Evolutionary conservation across 2,329 filamentous ascomycete genomes (phyloP).

Genomic region (Ascochyta fabae): DNA sequence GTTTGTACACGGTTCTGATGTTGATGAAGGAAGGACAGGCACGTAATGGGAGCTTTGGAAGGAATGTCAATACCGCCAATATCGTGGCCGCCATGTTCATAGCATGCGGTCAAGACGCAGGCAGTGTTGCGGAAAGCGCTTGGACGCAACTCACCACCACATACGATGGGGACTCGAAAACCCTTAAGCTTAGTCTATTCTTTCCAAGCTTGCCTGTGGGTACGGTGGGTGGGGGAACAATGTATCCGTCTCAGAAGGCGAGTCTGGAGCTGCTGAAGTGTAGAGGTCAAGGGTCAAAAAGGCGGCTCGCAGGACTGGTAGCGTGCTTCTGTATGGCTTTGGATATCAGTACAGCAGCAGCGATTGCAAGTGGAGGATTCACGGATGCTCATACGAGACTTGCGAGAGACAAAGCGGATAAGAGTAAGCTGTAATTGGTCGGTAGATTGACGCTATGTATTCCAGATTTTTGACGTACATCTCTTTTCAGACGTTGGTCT

Average conservation of each 20-base stretch:
- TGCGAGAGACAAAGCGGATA: not conserved
- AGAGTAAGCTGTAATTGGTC: not conserved
- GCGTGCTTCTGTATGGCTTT: constrained; percentile 8
- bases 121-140: constrained; percentile 5
- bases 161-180: constrained; percentile 1
- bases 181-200: constrained; percentile 1
- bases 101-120: constrained; percentile 10
- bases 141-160: constrained; percentile 2
- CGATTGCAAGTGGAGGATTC: constrained; percentile 9
- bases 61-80: constrained; percentile 9
- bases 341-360: constrained; percentile 4
- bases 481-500: too few species aligned
- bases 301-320: constrained; percentile 4
- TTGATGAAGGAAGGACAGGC: constrained; percentile 1
- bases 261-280: constrained; percentile 7
- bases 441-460: too few species aligned
- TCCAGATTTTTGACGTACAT: too few species aligned
- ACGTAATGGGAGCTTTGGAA: constrained; percentile 3
- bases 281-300: not conserved
- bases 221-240: constrained; percentile 2
- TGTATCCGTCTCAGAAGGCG: constrained; percentile 4
- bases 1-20: not conserved
- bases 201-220: constrained; percentile 12
- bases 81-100: constrained; percentile 7
- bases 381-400: constrained; percentile 4